These are phyloP conservation scores for Corynascus novoguineensis DNA, from an alignment of 495 filamentous ascomycete species.

Conservation along the genomic window DNA sequence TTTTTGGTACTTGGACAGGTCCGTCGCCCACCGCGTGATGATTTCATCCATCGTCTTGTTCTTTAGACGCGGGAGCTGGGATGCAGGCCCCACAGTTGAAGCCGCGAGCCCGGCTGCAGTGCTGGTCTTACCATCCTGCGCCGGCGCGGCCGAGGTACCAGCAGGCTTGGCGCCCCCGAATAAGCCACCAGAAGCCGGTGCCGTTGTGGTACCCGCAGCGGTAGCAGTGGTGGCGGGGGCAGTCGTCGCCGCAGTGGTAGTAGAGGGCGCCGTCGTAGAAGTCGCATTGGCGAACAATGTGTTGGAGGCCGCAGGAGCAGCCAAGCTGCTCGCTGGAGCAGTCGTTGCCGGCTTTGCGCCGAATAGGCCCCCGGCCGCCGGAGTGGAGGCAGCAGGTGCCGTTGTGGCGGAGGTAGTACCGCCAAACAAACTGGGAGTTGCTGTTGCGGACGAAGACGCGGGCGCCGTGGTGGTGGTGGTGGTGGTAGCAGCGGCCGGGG, in stretches of 20 bases:
- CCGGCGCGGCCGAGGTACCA: slow-evolving; percentile 16
- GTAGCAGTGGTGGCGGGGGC: slow-evolving; percentile 10
- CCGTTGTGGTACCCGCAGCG: slow-evolving; percentile 11
- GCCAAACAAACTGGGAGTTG: slow-evolving; percentile 24
- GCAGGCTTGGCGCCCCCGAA: slow-evolving; percentile 28
- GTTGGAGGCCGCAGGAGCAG: slow-evolving; percentile 8
- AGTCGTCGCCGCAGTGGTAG: slow-evolving; percentile 10
- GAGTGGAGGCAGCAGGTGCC: neutral
- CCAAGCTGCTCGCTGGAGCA: slow-evolving; percentile 4
- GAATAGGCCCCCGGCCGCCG: slow-evolving; percentile 4
- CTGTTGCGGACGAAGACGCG: slow-evolving; percentile 17
- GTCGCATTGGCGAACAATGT: slow-evolving; percentile 18
- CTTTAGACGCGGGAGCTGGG: slow-evolving; percentile 83
- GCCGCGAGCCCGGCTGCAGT: slow-evolving; percentile 47
- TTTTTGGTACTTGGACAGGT: slow-evolving; percentile 90
- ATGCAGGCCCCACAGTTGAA: slow-evolving; percentile 72
- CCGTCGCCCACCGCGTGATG: slow-evolving; percentile 93
- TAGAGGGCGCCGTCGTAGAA: slow-evolving; percentile 12
- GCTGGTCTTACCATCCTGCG: slow-evolving; percentile 23
- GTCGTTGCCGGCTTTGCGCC: slow-evolving; percentile 11
- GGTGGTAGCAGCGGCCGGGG: slow-evolving; percentile 14
- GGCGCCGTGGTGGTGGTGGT: slow-evolving; percentile 8
- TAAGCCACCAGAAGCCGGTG: slow-evolving; percentile 22
- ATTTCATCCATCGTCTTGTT: slow-evolving; percentile 99
- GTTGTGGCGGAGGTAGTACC: neutral